These are phyloP conservation scores for Arxiozyma telluris DNA, from an alignment of 1,139 yeast genomes.

Conservation along the genomic window DNA sequence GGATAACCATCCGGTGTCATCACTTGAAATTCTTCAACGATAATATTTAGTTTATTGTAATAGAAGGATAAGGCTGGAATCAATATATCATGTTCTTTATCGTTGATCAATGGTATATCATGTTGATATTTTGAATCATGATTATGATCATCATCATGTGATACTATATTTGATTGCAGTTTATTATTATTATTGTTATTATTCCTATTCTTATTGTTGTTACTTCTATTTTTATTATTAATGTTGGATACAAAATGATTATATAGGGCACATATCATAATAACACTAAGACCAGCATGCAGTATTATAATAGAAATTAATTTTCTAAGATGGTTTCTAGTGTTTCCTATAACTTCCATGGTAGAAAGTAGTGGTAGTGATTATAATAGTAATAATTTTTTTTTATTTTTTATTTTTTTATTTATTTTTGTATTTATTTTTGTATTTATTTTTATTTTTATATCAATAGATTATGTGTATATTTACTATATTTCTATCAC, in stretches of 20 bases:
- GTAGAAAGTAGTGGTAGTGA: too few species aligned
- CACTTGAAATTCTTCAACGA: slow-evolving; percentile 49
- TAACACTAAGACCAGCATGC: slow-evolving; percentile 1
- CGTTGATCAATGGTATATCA: slow-evolving; percentile 6
- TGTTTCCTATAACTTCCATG: too few species aligned
- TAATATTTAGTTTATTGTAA: slow-evolving; percentile 50
- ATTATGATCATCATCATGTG: not conserved
- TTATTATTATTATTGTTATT: not conserved
- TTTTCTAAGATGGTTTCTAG: not conserved
- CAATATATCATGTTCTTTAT: slow-evolving; percentile 30
- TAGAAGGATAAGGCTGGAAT: slow-evolving; percentile 55
- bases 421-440: too few species aligned
- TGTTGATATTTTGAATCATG: not conserved
- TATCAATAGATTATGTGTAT: too few species aligned
- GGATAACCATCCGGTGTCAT: slow-evolving; percentile 76
- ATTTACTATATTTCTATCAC: too few species aligned
- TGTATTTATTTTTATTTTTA: too few species aligned
- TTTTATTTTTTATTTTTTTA: too few species aligned
- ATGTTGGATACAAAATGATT: not conserved
- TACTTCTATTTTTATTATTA: not conserved
- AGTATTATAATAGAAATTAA: not conserved
- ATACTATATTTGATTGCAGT: too few species aligned
- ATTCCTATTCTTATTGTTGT: not conserved
- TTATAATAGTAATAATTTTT: too few species aligned
- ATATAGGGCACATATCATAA: slow-evolving; percentile 4